Evolutionary conservation across 441 rosid species (phyloP).

Genomic region (Dalechampia spathulata): DNA sequence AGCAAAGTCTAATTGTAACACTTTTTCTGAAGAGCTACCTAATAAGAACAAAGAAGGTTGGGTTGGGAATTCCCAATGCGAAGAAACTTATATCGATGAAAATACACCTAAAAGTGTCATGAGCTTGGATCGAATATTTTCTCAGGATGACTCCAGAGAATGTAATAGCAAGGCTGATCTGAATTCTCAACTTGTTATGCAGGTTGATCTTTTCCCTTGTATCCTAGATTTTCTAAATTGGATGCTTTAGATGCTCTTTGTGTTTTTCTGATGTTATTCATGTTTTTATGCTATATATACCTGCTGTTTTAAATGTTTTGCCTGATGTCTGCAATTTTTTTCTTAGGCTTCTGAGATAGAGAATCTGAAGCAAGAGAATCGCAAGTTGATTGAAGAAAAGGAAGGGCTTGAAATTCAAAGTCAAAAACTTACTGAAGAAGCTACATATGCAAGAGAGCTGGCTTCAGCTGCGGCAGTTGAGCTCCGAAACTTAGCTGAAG

Average conservation of each 20-base stretch:
- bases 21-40: conserved; percentile 21
- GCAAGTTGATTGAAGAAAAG: conserved; percentile 58
- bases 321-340: conserved; percentile 1
- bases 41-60: conserved; percentile 24
- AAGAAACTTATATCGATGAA: conserved; percentile 52
- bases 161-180: conserved; percentile 28
- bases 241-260: neutral
- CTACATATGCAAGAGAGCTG: conserved; percentile 84
- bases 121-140: conserved; percentile 65
- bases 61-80: conserved; percentile 32
- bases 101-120: conserved; percentile 85
- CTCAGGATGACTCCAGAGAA: conserved; percentile 54
- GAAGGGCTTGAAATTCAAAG: conserved; percentile 60
- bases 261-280: neutral
- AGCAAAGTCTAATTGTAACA: conserved; percentile 26
- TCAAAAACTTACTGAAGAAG: conserved; percentile 74
- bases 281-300: no score
- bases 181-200: conserved; percentile 50
- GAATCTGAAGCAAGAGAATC: conserved; percentile 68
- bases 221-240: neutral
- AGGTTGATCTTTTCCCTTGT: conserved; percentile 29
- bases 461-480: conserved; percentile 94
- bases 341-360: conserved; percentile 70
- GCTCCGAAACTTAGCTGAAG: conserved; percentile 80
- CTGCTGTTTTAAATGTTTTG: no score